Evolutionary conservation across 768 basidiomycete species (phyloP).

Genomic region (Sutorius australiensis): DNA sequence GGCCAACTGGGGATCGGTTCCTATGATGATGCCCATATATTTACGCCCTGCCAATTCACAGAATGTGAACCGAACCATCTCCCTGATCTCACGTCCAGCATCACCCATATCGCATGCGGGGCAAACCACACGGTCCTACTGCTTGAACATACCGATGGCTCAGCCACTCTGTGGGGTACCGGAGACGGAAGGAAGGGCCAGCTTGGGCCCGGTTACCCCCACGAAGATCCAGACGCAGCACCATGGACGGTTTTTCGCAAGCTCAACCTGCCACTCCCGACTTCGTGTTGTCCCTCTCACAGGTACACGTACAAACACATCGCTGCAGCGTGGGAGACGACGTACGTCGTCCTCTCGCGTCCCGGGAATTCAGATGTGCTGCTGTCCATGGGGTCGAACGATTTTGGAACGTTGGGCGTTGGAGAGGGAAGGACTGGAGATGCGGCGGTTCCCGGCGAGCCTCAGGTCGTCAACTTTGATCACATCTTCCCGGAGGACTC

Average conservation of each 20-base stretch:
- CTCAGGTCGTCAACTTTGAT: conserved; percentile 12
- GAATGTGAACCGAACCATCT: conserved; percentile 20
- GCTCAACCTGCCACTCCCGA: conserved; percentile 40
- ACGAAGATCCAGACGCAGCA: conserved; percentile 9
- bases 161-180: conserved; percentile 60
- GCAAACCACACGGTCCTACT: conserved; percentile 80
- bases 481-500: conserved; percentile 35
- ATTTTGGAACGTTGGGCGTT: conserved; percentile 76
- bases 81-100: conserved; percentile 20
- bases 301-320: conserved; percentile 48
- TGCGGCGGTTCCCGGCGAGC: conserved; percentile 4
- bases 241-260: conserved; percentile 42
- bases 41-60: conserved; percentile 37
- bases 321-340: conserved; percentile 81
- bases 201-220: conserved; percentile 46
- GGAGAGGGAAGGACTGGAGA: conserved; percentile 29
- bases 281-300: conserved; percentile 20
- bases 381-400: conserved; percentile 80
- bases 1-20: conserved; percentile 45
- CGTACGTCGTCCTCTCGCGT: conserved; percentile 60
- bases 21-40: conserved; percentile 37
- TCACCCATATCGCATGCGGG: conserved; percentile 60
- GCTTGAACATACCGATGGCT: conserved; percentile 35
- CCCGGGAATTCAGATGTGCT: conserved; percentile 46
- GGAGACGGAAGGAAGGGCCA: conserved; percentile 74